phyloP scores from a whole-genome alignment of 352 stramenopile genomes.

The Globisporangium viniferum region DNA sequence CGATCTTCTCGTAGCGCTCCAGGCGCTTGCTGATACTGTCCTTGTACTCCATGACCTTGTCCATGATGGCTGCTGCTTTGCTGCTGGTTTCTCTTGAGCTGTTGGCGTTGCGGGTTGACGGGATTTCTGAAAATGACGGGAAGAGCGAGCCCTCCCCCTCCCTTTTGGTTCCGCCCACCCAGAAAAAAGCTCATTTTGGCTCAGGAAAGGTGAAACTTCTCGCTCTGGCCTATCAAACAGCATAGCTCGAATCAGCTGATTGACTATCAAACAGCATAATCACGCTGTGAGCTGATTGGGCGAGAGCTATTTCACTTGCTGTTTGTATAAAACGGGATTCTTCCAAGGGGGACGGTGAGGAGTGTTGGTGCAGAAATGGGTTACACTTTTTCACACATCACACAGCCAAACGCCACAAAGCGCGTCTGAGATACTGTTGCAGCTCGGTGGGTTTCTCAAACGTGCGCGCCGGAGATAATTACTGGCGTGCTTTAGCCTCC shows the following conservation, averaged over 20 bases:
- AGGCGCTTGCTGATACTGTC: slow-evolving; percentile 76
- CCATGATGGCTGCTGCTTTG: slow-evolving; percentile 35
- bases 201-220: not conserved
- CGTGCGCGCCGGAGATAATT: too few species aligned
- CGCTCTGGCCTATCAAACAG: too few species aligned
- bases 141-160: not conserved
- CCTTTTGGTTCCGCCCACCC: not conserved
- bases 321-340: not conserved
- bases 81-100: slow-evolving; percentile 29
- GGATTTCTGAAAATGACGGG: slow-evolving; percentile 36
- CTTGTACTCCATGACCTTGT: slow-evolving; percentile 84
- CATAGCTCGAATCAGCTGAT: too few species aligned
- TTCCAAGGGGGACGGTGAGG: not conserved
- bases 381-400: slow-evolving; percentile 1
- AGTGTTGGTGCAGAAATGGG: slow-evolving; percentile 8
- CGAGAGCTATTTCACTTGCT: too few species aligned
- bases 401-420: not conserved
- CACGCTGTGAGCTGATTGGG: too few species aligned
- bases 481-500: too few species aligned
- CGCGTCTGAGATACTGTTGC: too few species aligned
- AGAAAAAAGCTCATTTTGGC: slow-evolving; percentile 2
- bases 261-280: too few species aligned
- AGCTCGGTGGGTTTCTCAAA: too few species aligned
- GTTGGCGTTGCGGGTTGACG: not conserved
- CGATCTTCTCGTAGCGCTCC: slow-evolving; percentile 80